Base-by-base conservation (phyloP, 108 stramenopile genomes). In the Asterionellopsis glacialis region DNA sequence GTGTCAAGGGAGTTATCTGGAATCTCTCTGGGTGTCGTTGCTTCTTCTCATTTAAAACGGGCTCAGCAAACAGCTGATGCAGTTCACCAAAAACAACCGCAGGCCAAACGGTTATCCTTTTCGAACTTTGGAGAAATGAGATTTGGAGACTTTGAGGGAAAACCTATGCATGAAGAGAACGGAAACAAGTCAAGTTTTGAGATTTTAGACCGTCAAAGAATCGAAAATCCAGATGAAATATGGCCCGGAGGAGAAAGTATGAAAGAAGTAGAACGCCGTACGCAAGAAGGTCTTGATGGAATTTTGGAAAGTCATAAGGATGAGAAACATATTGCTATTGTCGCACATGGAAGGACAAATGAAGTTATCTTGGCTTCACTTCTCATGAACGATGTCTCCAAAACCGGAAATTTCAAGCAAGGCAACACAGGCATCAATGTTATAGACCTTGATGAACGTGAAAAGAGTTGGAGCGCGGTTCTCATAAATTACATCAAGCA, bases 71-170 rank as follows among this genome's bases (percentile, higher is more conserved):
- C 78, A 5, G 78, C 78, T 23, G 73, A 73, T 19, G 45, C 55
- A n/a, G 25, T 79, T 11, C 51, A 33, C 33, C 33, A 33, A 7
- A 33, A 33, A 33, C 33, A 33, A 33, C 33, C 33, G 7, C 33
- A 51, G 11, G 43, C 56, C 1, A 42, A 40, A 10, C 70, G 76
- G 1, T 48, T 68, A 22, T 21, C 65, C 33, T 39, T 52, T 15
- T 13, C 23, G 9, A 65, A 68, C 57, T 70, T 69, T 42, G 59
- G 55, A 21, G 77, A 79, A 70, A 79, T 79, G 77, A n/a, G 60
- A 0, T 79, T 79, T 69, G 77, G 77, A 40, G 63, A 68, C 3
- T 69, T 79, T 41, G 77, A 79, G 45, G 77, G 77, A 41, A 19
- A 63, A 48, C 54, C 51, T 14, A 18, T 63, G 41, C 53, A 44